These are phyloP conservation scores for Phytophthora pistaciae DNA, from an alignment of 352 stramenopile species.

Conservation along the genomic window DNA sequence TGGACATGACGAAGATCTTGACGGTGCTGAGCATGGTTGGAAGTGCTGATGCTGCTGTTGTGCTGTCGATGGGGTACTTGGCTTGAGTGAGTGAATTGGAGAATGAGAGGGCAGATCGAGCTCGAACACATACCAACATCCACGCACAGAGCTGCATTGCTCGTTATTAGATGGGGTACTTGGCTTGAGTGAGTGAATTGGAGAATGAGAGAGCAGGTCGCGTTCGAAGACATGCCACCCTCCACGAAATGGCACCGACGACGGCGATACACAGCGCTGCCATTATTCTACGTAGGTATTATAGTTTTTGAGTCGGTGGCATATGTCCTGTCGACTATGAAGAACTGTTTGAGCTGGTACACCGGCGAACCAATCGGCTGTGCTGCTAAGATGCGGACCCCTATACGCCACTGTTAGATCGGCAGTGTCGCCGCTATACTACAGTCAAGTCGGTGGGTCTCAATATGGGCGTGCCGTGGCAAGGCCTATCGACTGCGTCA, in stretches of 20 bases:
- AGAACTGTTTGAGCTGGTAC: not conserved
- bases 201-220: not conserved
- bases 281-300: too few species aligned
- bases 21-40: constrained; percentile 8
- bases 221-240: not conserved
- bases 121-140: too few species aligned
- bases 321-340: not conserved
- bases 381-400: not conserved
- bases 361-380: too few species aligned
- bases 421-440: not conserved
- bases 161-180: not conserved
- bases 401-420: not conserved
- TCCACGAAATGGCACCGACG: too few species aligned
- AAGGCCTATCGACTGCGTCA: not conserved
- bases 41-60: not conserved
- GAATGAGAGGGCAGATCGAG: too few species aligned
- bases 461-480: not conserved
- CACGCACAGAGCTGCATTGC: too few species aligned
- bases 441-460: not conserved
- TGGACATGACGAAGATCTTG: constrained; percentile 11
- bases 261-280: too few species aligned
- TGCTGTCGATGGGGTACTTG: not conserved
- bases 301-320: too few species aligned
- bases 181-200: not conserved
- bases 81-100: not conserved